phyloP scores from a whole-genome alignment of 768 basidiomycete genomes.

The Boletus sp. region DNA sequence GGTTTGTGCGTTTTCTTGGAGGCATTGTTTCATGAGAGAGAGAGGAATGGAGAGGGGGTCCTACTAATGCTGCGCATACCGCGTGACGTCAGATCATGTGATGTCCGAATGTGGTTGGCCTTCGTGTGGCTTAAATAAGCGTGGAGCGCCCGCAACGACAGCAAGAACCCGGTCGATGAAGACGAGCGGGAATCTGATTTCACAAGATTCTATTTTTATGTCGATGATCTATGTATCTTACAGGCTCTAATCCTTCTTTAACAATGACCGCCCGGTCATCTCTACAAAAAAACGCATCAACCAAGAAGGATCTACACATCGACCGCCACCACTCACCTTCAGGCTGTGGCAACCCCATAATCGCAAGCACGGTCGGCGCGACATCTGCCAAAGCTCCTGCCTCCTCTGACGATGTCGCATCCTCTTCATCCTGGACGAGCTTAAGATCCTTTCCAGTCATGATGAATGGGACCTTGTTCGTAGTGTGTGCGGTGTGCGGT shows the following conservation, averaged over 20 bases:
- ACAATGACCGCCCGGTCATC: constrained; percentile 31
- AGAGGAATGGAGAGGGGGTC: neutral
- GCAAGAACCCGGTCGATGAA: too few relatives aligned
- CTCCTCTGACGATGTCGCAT: constrained; percentile 50
- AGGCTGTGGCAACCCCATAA: constrained; percentile 72
- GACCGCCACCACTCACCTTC: constrained; percentile 45
- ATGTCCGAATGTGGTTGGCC: neutral
- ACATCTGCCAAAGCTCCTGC: constrained; percentile 84
- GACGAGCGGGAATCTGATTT: neutral
- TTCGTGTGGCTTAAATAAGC: neutral
- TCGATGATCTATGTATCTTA: constrained; percentile 9
- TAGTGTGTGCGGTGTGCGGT: constrained; percentile 91
- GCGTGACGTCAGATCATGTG: constrained; percentile 23
- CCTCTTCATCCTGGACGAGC: constrained; percentile 52
- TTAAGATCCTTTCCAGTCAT: constrained; percentile 65
- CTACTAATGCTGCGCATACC: neutral
- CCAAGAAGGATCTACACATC: neutral
- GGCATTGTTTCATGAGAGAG: constrained; percentile 10
- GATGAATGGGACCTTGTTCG: constrained; percentile 87
- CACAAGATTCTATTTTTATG: neutral
- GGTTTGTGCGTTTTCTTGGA: constrained; percentile 15
- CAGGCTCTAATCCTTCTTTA: constrained; percentile 25
- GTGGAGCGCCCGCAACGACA: too few relatives aligned
- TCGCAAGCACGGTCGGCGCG: constrained; percentile 81
- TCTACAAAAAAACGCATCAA: constrained; percentile 16